Base-by-base conservation (phyloP, 352 stramenopile genomes). In the Halophytophthora batemanensis region DNA sequence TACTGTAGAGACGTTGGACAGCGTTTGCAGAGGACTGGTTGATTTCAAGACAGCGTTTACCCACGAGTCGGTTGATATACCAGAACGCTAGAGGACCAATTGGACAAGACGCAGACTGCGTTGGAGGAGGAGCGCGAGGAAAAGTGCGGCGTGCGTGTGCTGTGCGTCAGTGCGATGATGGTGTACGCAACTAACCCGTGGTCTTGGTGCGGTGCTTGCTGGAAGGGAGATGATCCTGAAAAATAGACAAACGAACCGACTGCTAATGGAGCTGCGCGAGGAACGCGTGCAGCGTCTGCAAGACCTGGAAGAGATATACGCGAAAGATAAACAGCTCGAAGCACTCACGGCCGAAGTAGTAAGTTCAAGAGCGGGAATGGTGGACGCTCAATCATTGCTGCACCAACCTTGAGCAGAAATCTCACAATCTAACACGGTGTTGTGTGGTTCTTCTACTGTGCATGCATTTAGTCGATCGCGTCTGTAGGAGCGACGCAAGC, bases 251-350 rank as follows among this genome's bases (percentile, higher is more conserved):
- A 87, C 77, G 10, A 90, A 87, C 43, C 74, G 74, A 18, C 45
- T 90, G 31, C 35, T 90, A 15, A 75, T 88, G 51, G 72, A 90
- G 40, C 61, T 90, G 3, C 69, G 82, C 29, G 79, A 90, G 50
- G 77, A 90, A 44, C 79, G 79, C n/a, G 77, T 90, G 4, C 79
- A 90, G 45, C 61, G 79, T 29, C 49, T 90, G n/a, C 79, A 90
- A 37, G 79, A 90, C 60, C 57, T 88, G 6, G 71, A 90, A 40
- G 79, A 90, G 50, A 90, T 90, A 50, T 90, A 90, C 45, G 64
- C 76, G 12, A 90, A 90, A 48, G 77, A 90, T 38, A 90, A 88
- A 46, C 66, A 83, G 25, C 52, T 90, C 7, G 79, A 86, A 35
- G 64, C 79, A 13, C 47, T 90, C 12, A 47, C 69, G 3, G 64